Percentiles rank a stretch among this genome's conserved stretches.
Conservation (phyloP, 768 basidiomycete species). For the Naganishia vishniacii region DNA sequence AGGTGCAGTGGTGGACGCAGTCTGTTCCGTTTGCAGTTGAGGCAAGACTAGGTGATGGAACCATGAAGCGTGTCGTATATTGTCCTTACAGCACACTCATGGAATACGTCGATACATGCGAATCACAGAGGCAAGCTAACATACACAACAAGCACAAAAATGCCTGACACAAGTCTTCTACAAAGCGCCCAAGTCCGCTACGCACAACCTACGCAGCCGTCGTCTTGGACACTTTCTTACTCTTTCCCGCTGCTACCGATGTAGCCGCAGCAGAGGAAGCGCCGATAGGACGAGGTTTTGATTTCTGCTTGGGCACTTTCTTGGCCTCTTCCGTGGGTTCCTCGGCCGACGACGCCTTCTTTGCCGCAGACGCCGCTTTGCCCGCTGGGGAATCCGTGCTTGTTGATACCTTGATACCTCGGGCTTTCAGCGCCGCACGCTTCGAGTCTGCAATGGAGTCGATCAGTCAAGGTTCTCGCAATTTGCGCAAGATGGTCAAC, state of each 20-base stretch:
- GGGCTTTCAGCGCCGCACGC: constrained; percentile 51
- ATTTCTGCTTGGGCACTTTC: constrained; percentile 20
- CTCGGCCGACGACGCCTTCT: constrained; percentile 7
- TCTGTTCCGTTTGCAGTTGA: no score
- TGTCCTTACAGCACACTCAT: no score
- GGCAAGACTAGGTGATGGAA: no score
- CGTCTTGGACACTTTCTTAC: constrained; percentile 14
- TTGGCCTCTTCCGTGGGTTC: constrained; percentile 12
- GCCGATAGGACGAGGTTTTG: constrained; percentile 10
- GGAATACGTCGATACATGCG: no score
- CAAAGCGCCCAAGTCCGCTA: no score
- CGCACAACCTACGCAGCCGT: not conserved
- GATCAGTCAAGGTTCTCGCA: constrained; percentile 63
- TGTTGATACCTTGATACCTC: constrained; percentile 49
- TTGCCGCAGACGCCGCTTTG: not conserved
- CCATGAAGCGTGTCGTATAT: no score
- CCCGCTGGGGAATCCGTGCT: constrained; percentile 13
- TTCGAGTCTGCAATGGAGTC: constrained; percentile 53
- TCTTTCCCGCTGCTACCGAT: not conserved
- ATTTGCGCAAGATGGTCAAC: constrained; percentile 38
- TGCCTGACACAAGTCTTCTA: no score
- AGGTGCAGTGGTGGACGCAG: no score
- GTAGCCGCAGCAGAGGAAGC: not conserved
- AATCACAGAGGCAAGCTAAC: no score
- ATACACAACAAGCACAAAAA: no score